Evolutionary conservation across 2,329 filamentous ascomycete genomes (phyloP), one percentile per base, ranked within the genome.

Genomic region (Fusarium sp.): DNA sequence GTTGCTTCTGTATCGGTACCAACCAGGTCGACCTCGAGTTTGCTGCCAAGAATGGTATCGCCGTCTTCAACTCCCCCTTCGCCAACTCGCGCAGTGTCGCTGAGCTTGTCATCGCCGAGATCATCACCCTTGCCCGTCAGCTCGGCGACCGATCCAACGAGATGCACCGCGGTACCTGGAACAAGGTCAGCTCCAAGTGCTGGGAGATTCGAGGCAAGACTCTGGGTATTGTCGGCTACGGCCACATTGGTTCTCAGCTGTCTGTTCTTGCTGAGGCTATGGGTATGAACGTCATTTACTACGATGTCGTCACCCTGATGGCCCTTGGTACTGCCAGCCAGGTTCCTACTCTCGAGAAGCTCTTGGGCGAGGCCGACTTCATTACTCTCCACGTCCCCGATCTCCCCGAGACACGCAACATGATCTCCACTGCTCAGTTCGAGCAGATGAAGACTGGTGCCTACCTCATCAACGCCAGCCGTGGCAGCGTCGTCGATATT

Each of bases 141-240:
- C 86, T 99, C 34, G 91, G 93, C 68, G 96, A 99, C 81, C 93
- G 96, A 74, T 97, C 93, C 68, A 94, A 89, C 76, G 96, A 99
- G 84, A 90, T 99, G 88, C 96, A 99, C 85, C 88, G 88, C 61
- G 96, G 96, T 61, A 94, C 90, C 45, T 99, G 96, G 96, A 98
- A 98, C 82, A 99, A 99, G 85, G 94, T 98, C 77, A 97, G 94
- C 84, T 87, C 88, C 76, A 94, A 92, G 78, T 99, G 96, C 87
- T 98, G 96, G 96, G 96, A 99, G 81, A 94, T 98, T 76, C 91
- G 96, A 76, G 96, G 96, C 80, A 99, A 99, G 87, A 98, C 95
- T 45, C 87, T 99, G 56, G 96, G 92, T 68, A 98, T 99, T 76
- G 90, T 99, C 71, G 96, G 96, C 30, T 99, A 99, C 78, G 96